Percentiles rank a stretch among this genome's conserved stretches.
Conservation (phyloP, 2,329 filamentous ascomycete species). For the Stachybotrys chlorohalonatus region DNA sequence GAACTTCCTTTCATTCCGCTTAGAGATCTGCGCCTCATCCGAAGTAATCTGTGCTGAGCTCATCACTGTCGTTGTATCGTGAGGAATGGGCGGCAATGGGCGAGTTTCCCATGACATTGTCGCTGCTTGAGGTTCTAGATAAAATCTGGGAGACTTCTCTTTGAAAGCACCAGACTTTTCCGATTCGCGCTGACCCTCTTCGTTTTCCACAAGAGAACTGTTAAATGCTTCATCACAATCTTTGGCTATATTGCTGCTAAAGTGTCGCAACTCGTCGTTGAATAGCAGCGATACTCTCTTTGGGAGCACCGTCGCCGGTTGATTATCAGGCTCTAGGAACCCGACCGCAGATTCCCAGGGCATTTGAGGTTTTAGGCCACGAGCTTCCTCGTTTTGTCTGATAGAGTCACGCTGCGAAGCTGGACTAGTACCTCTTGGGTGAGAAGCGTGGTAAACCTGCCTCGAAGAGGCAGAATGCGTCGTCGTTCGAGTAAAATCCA, state of each 20-base stretch:
- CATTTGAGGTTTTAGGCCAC: constrained; percentile 20
- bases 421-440: not conserved
- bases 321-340: constrained; percentile 2
- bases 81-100: constrained; percentile 42
- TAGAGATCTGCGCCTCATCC: not conserved
- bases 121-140: constrained; percentile 15
- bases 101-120: constrained; percentile 34
- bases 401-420: not conserved
- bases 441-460: constrained; percentile 6
- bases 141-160: not conserved
- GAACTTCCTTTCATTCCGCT: not conserved
- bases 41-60: not conserved
- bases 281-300: constrained; percentile 26
- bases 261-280: constrained; percentile 72
- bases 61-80: not conserved
- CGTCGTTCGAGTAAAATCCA: constrained; percentile 44
- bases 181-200: constrained; percentile 21
- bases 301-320: not conserved
- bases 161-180: not conserved
- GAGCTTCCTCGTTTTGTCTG: constrained; percentile 11
- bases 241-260: constrained; percentile 77
- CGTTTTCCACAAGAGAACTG: constrained; percentile 35
- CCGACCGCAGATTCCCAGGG: constrained; percentile 12
- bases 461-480: constrained; percentile 25
- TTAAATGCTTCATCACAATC: constrained; percentile 92